Conservation (phyloP, 2,329 filamentous ascomycete genomes). For the Xylariaceae sp. region DNA sequence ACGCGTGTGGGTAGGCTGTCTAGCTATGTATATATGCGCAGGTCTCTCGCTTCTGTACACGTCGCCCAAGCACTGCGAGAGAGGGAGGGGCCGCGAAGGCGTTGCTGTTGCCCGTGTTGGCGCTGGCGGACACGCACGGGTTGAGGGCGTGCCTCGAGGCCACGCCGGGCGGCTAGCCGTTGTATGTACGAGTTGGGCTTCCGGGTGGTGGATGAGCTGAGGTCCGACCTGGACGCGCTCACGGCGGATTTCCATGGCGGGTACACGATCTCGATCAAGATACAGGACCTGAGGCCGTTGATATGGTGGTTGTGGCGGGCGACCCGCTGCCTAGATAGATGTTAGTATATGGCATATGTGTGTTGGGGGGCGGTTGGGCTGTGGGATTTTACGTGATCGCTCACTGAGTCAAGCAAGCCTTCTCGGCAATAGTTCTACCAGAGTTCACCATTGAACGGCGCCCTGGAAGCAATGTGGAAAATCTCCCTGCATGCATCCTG, state of each 20-base stretch:
- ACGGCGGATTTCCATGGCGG: conserved; percentile 17
- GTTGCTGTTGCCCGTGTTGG: conserved; percentile 40
- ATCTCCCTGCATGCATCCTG: too few relatives aligned
- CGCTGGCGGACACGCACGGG: conserved; percentile 39
- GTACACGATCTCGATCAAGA: conserved; percentile 34
- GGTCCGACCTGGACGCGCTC: conserved; percentile 28
- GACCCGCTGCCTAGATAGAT: background rate
- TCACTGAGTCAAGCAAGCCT: too few relatives aligned
- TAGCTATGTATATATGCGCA: too few relatives aligned
- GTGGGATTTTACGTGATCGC: too few relatives aligned
- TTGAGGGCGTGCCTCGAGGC: conserved; percentile 43
- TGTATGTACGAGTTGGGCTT: conserved; percentile 46
- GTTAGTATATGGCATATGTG: background rate
- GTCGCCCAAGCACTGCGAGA: conserved; percentile 39
- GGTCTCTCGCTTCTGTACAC: conserved; percentile 43
- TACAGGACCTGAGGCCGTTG: conserved; percentile 32
- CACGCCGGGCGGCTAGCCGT: conserved; percentile 38
- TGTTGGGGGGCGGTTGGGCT: too few relatives aligned
- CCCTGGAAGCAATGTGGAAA: too few relatives aligned
- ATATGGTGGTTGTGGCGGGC: background rate
- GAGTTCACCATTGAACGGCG: too few relatives aligned
- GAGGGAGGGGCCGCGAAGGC: conserved; percentile 41
- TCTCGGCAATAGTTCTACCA: too few relatives aligned
- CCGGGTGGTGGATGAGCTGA: conserved; percentile 37
- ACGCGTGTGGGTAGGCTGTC: too few relatives aligned